These are phyloP conservation scores for Scutellaria barbata DNA, from an alignment of 257 asterid species.

Conservation along the genomic window DNA sequence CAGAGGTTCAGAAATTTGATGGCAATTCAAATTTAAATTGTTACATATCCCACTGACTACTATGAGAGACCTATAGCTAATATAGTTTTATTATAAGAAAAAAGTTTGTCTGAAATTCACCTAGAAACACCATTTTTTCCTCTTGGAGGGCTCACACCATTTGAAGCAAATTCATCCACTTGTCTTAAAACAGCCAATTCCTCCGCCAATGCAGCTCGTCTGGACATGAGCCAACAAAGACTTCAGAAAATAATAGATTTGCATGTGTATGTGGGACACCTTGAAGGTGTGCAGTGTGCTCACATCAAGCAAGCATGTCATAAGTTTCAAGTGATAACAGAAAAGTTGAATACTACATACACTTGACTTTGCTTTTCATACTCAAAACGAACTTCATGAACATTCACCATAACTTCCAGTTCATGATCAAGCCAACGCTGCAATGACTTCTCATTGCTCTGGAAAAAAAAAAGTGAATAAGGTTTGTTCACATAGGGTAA, in stretches of 20 bases:
- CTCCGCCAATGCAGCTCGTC: constrained; percentile 93
- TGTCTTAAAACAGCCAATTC: constrained; percentile 86
- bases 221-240: constrained; percentile 42
- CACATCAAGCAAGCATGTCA: neutral
- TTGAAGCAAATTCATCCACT: constrained; percentile 69
- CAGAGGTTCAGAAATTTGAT: constrained; percentile 12
- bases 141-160: constrained; percentile 68
- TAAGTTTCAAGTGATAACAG: constrained; percentile 1
- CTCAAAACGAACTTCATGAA: constrained; percentile 96
- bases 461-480: constrained; percentile 29
- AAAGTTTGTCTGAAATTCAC: constrained; percentile 34
- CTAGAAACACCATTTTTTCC: constrained; percentile 68
- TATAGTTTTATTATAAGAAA: neutral
- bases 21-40: neutral
- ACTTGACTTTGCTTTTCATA: constrained; percentile 98
- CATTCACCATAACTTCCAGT: constrained; percentile 91
- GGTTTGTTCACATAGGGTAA: constrained; percentile 20
- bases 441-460: constrained; percentile 79
- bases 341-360: constrained; percentile 54
- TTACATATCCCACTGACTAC: neutral
- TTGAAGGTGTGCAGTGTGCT: neutral
- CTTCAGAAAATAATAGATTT: constrained; percentile 23
- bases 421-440: constrained; percentile 96
- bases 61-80: neutral
- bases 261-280: neutral